phyloP scores from a whole-genome alignment of 306 rosid species.

The Vigna angularis region DNA sequence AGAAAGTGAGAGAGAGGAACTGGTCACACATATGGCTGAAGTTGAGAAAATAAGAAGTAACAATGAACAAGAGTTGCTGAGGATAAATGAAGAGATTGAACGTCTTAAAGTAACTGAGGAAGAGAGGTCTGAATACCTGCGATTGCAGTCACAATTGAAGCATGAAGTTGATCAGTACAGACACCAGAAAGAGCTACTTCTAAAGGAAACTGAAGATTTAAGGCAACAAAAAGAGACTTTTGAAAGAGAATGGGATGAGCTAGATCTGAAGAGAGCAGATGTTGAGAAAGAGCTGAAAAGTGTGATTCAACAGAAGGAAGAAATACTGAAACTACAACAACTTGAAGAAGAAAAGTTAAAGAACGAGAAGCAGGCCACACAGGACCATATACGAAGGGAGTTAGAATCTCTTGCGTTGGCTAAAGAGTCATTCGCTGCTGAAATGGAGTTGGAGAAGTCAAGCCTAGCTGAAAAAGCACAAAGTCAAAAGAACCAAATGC shows the following conservation, averaged over 20 bases:
- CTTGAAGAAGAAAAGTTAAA: conserved; percentile 80
- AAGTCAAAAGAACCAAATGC: conserved; percentile 78
- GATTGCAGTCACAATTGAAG: conserved; percentile 82
- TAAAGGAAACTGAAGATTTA: conserved; percentile 90
- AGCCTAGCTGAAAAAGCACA: conserved; percentile 72
- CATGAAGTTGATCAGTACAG: conserved; percentile 87
- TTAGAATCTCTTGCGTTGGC: conserved; percentile 74
- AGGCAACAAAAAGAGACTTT: conserved; percentile 88
- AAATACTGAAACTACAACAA: conserved; percentile 65
- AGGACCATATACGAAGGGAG: conserved; percentile 72
- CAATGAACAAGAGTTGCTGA: conserved; percentile 70
- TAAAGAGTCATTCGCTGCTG: conserved; percentile 79
- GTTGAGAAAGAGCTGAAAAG: conserved; percentile 71
- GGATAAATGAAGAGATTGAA: conserved; percentile 70
- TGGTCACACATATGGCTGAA: conserved; percentile 68
- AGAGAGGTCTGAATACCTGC: conserved; percentile 76
- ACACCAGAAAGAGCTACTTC: conserved; percentile 75
- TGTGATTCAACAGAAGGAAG: conserved; percentile 72
- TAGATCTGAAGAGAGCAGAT: conserved; percentile 86
- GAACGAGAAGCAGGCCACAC: conserved; percentile 66
- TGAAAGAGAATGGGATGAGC: conserved; percentile 98
- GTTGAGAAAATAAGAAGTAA: conserved; percentile 69
- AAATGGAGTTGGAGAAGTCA: conserved; percentile 79
- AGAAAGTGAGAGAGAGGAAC: conserved; percentile 69
- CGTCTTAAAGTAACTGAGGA: conserved; percentile 75